Conservation (phyloP, 306 rosid genomes). For the Rosa chinensis region DNA sequence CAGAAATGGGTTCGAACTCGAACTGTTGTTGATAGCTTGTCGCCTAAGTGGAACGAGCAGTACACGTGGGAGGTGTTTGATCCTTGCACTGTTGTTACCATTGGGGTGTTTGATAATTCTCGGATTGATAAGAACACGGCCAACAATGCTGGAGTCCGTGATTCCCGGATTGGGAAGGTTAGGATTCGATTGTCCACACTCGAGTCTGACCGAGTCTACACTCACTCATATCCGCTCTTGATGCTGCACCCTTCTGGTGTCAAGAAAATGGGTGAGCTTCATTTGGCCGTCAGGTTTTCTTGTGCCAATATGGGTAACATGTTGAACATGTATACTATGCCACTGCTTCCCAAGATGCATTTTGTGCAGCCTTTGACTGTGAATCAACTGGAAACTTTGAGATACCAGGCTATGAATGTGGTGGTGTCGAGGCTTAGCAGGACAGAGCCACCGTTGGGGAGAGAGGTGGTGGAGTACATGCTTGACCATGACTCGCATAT, state of each 20-base stretch:
- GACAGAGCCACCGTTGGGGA: constrained; percentile 50
- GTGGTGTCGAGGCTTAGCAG: constrained; percentile 48
- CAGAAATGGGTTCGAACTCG: constrained; percentile 64
- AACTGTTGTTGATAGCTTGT: constrained; percentile 53
- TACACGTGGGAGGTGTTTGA: constrained; percentile 68
- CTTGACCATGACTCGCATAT: constrained; percentile 54
- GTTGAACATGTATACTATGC: constrained; percentile 50
- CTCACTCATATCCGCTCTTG: constrained; percentile 58
- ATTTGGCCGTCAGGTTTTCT: constrained; percentile 53
- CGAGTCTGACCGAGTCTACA: constrained; percentile 53
- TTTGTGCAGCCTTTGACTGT: constrained; percentile 52
- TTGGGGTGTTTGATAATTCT: constrained; percentile 62
- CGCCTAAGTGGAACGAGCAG: constrained; percentile 71
- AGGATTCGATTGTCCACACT: constrained; percentile 57
- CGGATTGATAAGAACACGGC: constrained; percentile 38
- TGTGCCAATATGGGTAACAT: constrained; percentile 55
- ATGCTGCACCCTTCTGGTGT: constrained; percentile 58
- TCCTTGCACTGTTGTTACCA: constrained; percentile 58
- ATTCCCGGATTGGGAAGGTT: constrained; percentile 57
- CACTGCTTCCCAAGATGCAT: constrained; percentile 62
- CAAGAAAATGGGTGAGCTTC: constrained; percentile 69
- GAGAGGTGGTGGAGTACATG: constrained; percentile 66
- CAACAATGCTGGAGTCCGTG: constrained; percentile 27
- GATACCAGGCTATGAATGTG: constrained; percentile 57
- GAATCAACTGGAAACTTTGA: constrained; percentile 45